Percentiles rank a stretch among this genome's conserved stretches.
These are phyloP conservation scores for Colletotrichum cuscutae DNA, from an alignment of 2,329 filamentous ascomycete genomes.

Conservation along the genomic window DNA sequence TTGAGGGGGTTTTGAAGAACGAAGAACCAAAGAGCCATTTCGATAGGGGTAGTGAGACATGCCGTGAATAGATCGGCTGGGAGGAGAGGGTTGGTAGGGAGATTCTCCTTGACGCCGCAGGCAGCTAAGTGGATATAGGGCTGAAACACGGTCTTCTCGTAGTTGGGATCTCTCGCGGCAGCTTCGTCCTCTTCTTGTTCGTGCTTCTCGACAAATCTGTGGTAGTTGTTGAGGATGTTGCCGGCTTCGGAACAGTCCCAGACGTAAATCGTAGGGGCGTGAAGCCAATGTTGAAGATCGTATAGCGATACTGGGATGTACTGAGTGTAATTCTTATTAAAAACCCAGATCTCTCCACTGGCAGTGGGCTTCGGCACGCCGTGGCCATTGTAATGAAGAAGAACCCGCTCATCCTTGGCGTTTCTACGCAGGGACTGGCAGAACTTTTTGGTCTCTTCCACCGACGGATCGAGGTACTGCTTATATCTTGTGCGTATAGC, in stretches of 20 bases:
- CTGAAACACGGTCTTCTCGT: conserved; percentile 77
- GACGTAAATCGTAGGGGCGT: conserved; percentile 94
- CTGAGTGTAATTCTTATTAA: conserved; percentile 98
- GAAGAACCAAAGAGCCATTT: conserved; percentile 97
- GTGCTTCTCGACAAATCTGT: conserved; percentile 94
- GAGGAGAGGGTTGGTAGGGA: conserved; percentile 92
- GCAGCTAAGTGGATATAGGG: conserved; percentile 91
- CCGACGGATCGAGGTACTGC: conserved; percentile 94
- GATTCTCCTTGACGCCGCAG: conserved; percentile 88
- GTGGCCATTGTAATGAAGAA: conserved; percentile 99
- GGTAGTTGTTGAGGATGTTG: conserved; percentile 94
- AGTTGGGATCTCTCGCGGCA: conserved; percentile 80
- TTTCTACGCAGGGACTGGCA: conserved; percentile 89
- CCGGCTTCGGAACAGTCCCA: conserved; percentile 98
- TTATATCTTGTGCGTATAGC: conserved; percentile 97
- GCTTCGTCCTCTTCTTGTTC: conserved; percentile 87
- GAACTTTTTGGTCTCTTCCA: conserved; percentile 97
- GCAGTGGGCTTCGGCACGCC: conserved; percentile 95
- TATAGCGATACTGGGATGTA: conserved; percentile 98
- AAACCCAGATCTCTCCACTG: conserved; percentile 98
- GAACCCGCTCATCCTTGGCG: conserved; percentile 92
- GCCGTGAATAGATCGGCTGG: conserved; percentile 96
- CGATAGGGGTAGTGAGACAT: conserved; percentile 95
- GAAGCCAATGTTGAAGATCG: conserved; percentile 94
- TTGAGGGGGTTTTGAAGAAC: conserved; percentile 88